phyloP scores from a whole-genome alignment of 495 filamentous ascomycete genomes.

The Chaetomium cochliodes region DNA sequence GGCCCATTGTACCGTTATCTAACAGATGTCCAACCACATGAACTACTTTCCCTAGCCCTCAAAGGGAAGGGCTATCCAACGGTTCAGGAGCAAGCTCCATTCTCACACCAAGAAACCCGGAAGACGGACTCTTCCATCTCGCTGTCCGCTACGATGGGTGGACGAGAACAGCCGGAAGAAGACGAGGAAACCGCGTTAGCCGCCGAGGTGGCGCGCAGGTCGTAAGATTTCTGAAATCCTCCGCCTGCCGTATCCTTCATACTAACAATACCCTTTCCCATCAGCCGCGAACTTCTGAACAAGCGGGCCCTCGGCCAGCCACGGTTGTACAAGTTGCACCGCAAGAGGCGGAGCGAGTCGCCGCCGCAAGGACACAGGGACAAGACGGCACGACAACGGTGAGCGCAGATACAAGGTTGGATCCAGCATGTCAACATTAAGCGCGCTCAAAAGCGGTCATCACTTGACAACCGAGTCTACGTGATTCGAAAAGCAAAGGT shows the following conservation, averaged over 20 bases:
- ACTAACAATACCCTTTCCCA: neutral
- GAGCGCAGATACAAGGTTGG: neutral
- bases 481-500: too few species aligned
- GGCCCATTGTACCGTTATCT: constrained; percentile 8
- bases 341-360: neutral
- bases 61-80: neutral
- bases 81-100: too few species aligned
- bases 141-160: neutral
- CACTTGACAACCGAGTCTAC: too few species aligned
- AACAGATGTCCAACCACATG: constrained; percentile 1
- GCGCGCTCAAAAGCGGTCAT: too few species aligned
- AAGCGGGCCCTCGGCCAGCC: neutral
- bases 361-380: neutral
- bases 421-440: neutral
- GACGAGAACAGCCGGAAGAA: neutral
- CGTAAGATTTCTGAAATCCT: neutral
- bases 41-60: constrained; percentile 9
- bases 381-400: neutral
- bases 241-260: neutral
- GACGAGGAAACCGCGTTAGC: neutral
- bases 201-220: neutral
- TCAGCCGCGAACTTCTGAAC: neutral
- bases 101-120: neutral
- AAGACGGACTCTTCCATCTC: constrained; percentile 2
- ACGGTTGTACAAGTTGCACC: neutral